Conservation (phyloP, 805 yeast species). For the Wickerhamomyces ciferrii region DNA sequence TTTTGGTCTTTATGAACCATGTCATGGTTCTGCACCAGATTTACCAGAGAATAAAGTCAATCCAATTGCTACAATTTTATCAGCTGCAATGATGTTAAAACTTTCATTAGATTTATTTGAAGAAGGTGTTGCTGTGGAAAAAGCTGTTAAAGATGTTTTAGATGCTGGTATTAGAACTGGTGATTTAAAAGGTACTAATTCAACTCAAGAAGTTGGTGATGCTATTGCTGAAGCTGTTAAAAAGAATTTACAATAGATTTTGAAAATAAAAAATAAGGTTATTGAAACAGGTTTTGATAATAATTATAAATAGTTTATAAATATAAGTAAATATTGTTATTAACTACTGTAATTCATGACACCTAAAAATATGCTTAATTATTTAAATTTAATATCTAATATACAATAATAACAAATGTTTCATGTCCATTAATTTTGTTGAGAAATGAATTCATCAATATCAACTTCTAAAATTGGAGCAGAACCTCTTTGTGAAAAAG, state of each 20-base stretch:
- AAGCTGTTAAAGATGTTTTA: slow-evolving; percentile 78
- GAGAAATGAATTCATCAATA: slow-evolving; percentile 62
- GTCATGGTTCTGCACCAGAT: slow-evolving; percentile 99
- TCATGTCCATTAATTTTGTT: slow-evolving; percentile 60
- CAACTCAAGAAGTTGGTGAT: slow-evolving; percentile 91
- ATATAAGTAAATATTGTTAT: neutral
- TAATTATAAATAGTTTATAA: neutral
- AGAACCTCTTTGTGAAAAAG: slow-evolving; percentile 53
- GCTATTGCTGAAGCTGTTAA: slow-evolving; percentile 77
- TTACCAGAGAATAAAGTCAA: slow-evolving; percentile 82
- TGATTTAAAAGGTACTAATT: slow-evolving; percentile 79
- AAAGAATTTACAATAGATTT: slow-evolving; percentile 38
- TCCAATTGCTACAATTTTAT: slow-evolving; percentile 91
- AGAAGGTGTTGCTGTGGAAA: slow-evolving; percentile 85
- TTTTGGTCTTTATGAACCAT: slow-evolving; percentile 95
- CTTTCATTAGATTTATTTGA: slow-evolving; percentile 76
- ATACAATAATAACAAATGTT: too few relatives aligned
- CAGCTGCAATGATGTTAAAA: slow-evolving; percentile 97
- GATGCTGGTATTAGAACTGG: slow-evolving; percentile 87
- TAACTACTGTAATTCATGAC: neutral
- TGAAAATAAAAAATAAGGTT: too few relatives aligned
- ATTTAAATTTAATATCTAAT: too few relatives aligned
- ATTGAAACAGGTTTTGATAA: too few relatives aligned
- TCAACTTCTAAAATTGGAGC: slow-evolving; percentile 68
- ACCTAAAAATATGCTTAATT: too few relatives aligned